A percentile compares a stretch with the other conserved stretches of the same genome.
These are phyloP conservation scores for Penicillium concentricum DNA, from an alignment of 2,329 filamentous ascomycete genomes.

Conservation along the genomic window DNA sequence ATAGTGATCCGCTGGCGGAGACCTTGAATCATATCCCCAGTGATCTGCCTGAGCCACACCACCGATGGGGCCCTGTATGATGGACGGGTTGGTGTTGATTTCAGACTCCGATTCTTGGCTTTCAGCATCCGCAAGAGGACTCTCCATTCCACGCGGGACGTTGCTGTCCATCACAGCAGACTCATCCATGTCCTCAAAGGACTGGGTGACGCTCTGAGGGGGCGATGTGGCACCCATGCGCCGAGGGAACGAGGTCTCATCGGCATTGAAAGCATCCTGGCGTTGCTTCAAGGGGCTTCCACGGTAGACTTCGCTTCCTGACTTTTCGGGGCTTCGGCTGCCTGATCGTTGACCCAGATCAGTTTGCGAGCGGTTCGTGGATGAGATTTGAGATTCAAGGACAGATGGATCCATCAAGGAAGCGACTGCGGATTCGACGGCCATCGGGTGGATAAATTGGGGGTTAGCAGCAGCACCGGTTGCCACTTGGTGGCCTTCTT, in stretches of 20 bases:
- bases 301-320: constrained; percentile 27
- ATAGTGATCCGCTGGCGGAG: constrained; percentile 48
- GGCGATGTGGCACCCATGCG: constrained; percentile 50
- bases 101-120: constrained; percentile 57
- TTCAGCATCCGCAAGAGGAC: constrained; percentile 76
- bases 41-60: constrained; percentile 53
- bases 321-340: constrained; percentile 31
- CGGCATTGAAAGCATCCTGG: constrained; percentile 36
- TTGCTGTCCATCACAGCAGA: constrained; percentile 65
- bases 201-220: constrained; percentile 54
- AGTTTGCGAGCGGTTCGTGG: constrained; percentile 48
- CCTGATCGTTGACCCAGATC: constrained; percentile 40
- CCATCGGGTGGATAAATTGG: constrained; percentile 70
- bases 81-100: constrained; percentile 79
- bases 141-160: constrained; percentile 60
- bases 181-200: constrained; percentile 43
- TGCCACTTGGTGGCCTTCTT: constrained; percentile 68
- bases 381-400: constrained; percentile 58
- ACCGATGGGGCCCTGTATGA: constrained; percentile 72
- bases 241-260: constrained; percentile 41
- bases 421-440: constrained; percentile 85
- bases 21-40: constrained; percentile 59
- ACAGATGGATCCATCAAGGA: constrained; percentile 84
- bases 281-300: constrained; percentile 50
- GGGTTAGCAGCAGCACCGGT: constrained; percentile 70